These are phyloP conservation scores for Teratosphaeria nubilosa DNA, from an alignment of 2,329 filamentous ascomycete species.

Conservation along the genomic window DNA sequence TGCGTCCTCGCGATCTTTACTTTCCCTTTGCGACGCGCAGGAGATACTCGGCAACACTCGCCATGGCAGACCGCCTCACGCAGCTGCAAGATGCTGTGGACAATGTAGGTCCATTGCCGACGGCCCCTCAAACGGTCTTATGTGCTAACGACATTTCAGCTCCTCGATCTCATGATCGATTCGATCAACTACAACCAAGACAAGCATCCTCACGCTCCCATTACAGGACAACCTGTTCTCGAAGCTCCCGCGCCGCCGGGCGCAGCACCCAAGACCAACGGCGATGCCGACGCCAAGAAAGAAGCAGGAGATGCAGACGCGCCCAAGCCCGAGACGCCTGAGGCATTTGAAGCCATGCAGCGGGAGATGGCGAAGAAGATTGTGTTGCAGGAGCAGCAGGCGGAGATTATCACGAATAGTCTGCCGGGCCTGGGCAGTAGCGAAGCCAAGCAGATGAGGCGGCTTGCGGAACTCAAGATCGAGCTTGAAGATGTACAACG, in stretches of 20 bases:
- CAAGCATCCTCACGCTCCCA: slow-evolving; percentile 31
- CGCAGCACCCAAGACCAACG: slow-evolving; percentile 10
- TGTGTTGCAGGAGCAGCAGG: slow-evolving; percentile 72
- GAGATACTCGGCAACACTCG: background rate
- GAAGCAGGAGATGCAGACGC: slow-evolving; percentile 4
- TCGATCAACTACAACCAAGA: slow-evolving; percentile 35
- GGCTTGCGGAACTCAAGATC: slow-evolving; percentile 37
- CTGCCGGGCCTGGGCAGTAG: slow-evolving; percentile 71
- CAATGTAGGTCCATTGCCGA: slow-evolving; percentile 45
- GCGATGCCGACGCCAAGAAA: slow-evolving; percentile 8
- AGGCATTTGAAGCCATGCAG: slow-evolving; percentile 57
- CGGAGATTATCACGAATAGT: slow-evolving; percentile 64
- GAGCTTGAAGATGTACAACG: slow-evolving; percentile 34
- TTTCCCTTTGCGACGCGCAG: background rate
- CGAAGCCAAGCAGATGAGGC: slow-evolving; percentile 62
- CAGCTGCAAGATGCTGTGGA: slow-evolving; percentile 80
- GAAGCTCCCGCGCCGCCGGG: slow-evolving; percentile 9
- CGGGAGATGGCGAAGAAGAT: slow-evolving; percentile 66
- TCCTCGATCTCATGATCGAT: slow-evolving; percentile 40
- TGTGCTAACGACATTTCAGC: slow-evolving; percentile 20
- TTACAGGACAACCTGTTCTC: slow-evolving; percentile 33
- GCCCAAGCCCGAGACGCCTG: slow-evolving; percentile 53
- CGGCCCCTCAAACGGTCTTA: background rate
- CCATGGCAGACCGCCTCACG: slow-evolving; percentile 55
- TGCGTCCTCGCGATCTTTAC: background rate